Percentiles rank a stretch among this genome's conserved stretches.
phyloP scores from a whole-genome alignment of 106 monocot genomes.

The Allium sativum region DNA sequence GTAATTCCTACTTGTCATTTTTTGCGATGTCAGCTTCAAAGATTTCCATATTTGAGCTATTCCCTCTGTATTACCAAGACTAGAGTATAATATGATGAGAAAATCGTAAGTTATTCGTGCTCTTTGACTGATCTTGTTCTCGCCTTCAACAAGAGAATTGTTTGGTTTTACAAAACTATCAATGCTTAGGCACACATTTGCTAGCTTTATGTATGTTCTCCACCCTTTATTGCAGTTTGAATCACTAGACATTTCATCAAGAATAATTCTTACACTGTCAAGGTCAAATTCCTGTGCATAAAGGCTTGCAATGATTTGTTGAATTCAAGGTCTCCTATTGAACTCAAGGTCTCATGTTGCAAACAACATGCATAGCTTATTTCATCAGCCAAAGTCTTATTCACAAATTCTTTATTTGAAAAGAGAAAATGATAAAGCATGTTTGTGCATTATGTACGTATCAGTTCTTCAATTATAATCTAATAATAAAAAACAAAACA shows the following conservation, averaged over 20 bases:
- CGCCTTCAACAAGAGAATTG: conserved; percentile 36
- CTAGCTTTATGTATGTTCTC: conserved; percentile 48
- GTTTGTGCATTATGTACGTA: no score
- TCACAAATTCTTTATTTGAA: no score
- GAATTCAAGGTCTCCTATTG: no score
- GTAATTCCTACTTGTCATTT: conserved; percentile 74
- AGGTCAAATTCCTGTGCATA: conserved; percentile 56
- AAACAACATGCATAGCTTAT: no score
- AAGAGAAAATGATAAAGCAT: no score
- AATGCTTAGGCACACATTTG: conserved; percentile 45
- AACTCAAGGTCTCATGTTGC: no score
- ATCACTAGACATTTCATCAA: conserved; percentile 63
- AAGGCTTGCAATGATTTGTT: no score
- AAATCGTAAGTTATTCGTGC: conserved; percentile 89
- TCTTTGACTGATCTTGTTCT: conserved; percentile 36
- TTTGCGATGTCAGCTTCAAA: conserved; percentile 44
- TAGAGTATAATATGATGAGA: conserved; percentile 65
- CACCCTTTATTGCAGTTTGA: conserved; percentile 31
- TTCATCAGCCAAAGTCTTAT: no score
- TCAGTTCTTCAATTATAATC: no score
- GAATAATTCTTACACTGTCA: conserved; percentile 41
- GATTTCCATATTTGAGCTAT: conserved; percentile 85
- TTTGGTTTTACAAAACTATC: conserved; percentile 30
- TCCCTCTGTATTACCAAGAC: conserved; percentile 57
- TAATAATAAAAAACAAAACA: no score